Evolutionary conservation across 345 rosid genomes (phyloP).

Genomic region (Hypericum androsaemum): DNA sequence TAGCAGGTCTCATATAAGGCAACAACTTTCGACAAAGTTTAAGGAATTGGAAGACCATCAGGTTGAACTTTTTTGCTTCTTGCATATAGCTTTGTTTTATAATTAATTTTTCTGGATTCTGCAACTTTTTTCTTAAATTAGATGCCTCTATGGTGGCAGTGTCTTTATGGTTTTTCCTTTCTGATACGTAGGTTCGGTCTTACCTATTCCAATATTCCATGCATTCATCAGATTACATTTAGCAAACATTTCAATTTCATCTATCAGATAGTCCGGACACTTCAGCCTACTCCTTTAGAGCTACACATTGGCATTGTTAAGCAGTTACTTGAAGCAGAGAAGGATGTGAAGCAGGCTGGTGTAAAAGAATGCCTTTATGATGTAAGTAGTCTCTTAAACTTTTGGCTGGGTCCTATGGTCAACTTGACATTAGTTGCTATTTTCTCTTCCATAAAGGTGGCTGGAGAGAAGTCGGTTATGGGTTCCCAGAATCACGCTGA

Average conservation of each 20-base stretch:
- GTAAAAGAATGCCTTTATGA: slow-evolving; percentile 3
- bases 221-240: no score
- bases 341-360: not conserved
- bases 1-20: slow-evolving; percentile 23
- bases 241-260: not conserved
- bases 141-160: not conserved
- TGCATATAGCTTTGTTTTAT: not conserved
- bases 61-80: slow-evolving; percentile 12
- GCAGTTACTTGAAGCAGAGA: slow-evolving; percentile 14
- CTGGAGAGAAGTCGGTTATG: no score
- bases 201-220: no score
- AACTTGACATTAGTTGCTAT: no score
- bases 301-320: slow-evolving; percentile 18
- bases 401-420: slow-evolving; percentile 9
- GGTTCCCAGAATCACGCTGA: no score
- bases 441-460: no score
- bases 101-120: not conserved
- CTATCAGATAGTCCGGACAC: slow-evolving; percentile 30
- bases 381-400: slow-evolving; percentile 2
- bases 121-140: not conserved
- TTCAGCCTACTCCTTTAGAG: slow-evolving; percentile 26
- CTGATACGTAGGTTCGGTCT: not conserved
- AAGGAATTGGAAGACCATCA: slow-evolving; percentile 27
- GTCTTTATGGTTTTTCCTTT: not conserved
- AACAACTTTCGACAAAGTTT: slow-evolving; percentile 20